Conservation (phyloP, 768 basidiomycete genomes). For the Rhizopogon salebrosus region DNA sequence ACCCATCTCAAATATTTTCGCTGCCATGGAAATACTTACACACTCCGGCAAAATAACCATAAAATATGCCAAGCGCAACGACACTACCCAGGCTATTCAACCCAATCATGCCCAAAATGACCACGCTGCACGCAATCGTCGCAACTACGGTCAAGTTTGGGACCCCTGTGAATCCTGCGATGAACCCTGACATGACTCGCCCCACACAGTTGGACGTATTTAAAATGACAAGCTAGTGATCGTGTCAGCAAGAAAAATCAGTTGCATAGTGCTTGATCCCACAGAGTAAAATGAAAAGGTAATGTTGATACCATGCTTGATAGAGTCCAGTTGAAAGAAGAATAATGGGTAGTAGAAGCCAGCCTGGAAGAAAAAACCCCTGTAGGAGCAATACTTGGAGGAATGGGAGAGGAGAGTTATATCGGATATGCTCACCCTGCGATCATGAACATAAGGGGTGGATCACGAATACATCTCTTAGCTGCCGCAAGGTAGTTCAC, state of each 20-base stretch:
- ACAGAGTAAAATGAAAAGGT: slow-evolving; percentile 55
- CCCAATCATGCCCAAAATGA: slow-evolving; percentile 38
- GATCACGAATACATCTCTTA: not conserved
- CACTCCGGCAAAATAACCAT: slow-evolving; percentile 41
- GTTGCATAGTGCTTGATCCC: slow-evolving; percentile 11
- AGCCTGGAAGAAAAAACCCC: slow-evolving; percentile 26
- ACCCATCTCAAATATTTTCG: not conserved
- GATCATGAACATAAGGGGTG: not conserved
- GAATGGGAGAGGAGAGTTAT: not conserved
- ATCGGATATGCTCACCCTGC: not conserved
- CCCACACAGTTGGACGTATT: slow-evolving; percentile 46
- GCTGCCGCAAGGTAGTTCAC: not conserved
- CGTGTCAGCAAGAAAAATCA: not conserved
- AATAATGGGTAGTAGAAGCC: slow-evolving; percentile 53
- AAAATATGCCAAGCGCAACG: slow-evolving; percentile 33
- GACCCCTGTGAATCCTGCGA: slow-evolving; percentile 35
- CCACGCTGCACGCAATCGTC: slow-evolving; percentile 21
- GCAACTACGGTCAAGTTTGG: slow-evolving; percentile 35
- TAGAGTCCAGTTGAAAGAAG: slow-evolving; percentile 52
- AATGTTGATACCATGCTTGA: slow-evolving; percentile 39
- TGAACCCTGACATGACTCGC: slow-evolving; percentile 38
- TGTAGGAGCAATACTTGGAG: not conserved
- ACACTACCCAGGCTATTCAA: slow-evolving; percentile 28
- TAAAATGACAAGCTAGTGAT: slow-evolving; percentile 37
- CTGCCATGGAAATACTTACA: slow-evolving; percentile 11